phyloP scores from a whole-genome alignment of 352 stramenopile species.

The Pythium myriotylum region DNA sequence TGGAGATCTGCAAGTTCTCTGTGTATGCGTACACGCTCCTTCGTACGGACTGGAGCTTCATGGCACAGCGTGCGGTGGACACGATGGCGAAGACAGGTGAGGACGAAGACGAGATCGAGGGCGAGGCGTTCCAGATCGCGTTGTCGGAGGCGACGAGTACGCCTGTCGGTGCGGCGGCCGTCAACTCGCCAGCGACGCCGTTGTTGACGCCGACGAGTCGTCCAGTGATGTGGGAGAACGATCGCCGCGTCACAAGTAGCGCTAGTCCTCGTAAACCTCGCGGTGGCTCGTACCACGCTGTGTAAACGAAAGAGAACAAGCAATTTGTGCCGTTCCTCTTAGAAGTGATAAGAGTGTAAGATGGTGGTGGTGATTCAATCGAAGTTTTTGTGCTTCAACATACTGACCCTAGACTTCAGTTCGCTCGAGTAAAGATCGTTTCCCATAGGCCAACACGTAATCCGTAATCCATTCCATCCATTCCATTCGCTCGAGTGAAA shows the following conservation, averaged over 20 bases:
- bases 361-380: no score
- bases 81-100: slow-evolving; percentile 46
- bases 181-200: slow-evolving; percentile 54
- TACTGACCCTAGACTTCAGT: background rate
- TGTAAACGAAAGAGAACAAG: slow-evolving; percentile 12
- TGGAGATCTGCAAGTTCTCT: slow-evolving; percentile 48
- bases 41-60: slow-evolving; percentile 46
- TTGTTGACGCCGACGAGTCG: slow-evolving; percentile 59
- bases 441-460: no score
- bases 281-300: slow-evolving; percentile 36
- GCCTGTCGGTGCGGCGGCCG: slow-evolving; percentile 41
- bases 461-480: no score
- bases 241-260: slow-evolving; percentile 22
- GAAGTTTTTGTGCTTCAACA: no score
- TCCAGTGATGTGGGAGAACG: slow-evolving; percentile 61
- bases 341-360: no score
- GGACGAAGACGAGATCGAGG: slow-evolving; percentile 32
- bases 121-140: slow-evolving; percentile 37
- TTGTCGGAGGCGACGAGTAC: slow-evolving; percentile 57
- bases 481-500: slow-evolving; percentile 40
- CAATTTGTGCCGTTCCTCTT: background rate
- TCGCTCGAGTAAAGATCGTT: no score
- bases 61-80: slow-evolving; percentile 41
- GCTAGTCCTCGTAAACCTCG: slow-evolving; percentile 26
- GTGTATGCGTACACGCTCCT: slow-evolving; percentile 41